A percentile compares a stretch with the other conserved stretches of the same genome.
Conservation (phyloP, 1,284 basidiomycete species). For the Microbotryomycetes sp. region DNA sequence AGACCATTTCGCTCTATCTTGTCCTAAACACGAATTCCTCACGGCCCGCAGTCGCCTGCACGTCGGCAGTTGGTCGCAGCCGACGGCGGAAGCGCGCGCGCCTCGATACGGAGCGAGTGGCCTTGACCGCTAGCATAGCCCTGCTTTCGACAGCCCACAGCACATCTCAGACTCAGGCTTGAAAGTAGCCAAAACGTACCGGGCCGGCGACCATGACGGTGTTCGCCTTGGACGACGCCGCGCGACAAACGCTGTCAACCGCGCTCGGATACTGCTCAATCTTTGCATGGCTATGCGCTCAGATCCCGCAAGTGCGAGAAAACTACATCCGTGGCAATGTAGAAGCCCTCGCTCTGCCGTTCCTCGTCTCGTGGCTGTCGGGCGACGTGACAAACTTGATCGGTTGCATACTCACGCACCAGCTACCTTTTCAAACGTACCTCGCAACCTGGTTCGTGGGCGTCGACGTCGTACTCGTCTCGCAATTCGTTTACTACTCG, state of each 20-base stretch:
- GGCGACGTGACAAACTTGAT: constrained; percentile 84
- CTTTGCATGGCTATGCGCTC: constrained; percentile 80
- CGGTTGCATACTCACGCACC: constrained; percentile 76
- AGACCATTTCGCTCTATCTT: too few relatives aligned
- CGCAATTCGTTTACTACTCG: constrained; percentile 60
- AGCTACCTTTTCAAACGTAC: constrained; percentile 91
- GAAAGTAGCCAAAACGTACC: too few relatives aligned
- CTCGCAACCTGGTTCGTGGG: constrained; percentile 80
- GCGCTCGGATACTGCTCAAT: constrained; percentile 51
- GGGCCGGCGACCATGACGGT: too few relatives aligned
- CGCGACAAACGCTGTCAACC: constrained; percentile 2
- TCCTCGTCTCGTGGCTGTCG: constrained; percentile 80
- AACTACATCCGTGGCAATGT: constrained; percentile 56
- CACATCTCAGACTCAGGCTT: too few relatives aligned
- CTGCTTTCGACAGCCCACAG: too few relatives aligned
- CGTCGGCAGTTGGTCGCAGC: too few relatives aligned
- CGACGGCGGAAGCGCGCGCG: too few relatives aligned
- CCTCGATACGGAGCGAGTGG: too few relatives aligned
- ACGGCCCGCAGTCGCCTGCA: too few relatives aligned
- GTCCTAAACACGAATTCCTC: too few relatives aligned
- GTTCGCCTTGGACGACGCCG: neutral
- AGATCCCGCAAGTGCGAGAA: constrained; percentile 81
- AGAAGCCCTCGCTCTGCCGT: constrained; percentile 79
- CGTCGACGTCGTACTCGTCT: constrained; percentile 42
- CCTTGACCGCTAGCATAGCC: too few relatives aligned